A percentile compares a stretch with the other conserved stretches of the same genome.
Conservation (phyloP, 352 stramenopile species). For the Globisporangium nodosum region DNA sequence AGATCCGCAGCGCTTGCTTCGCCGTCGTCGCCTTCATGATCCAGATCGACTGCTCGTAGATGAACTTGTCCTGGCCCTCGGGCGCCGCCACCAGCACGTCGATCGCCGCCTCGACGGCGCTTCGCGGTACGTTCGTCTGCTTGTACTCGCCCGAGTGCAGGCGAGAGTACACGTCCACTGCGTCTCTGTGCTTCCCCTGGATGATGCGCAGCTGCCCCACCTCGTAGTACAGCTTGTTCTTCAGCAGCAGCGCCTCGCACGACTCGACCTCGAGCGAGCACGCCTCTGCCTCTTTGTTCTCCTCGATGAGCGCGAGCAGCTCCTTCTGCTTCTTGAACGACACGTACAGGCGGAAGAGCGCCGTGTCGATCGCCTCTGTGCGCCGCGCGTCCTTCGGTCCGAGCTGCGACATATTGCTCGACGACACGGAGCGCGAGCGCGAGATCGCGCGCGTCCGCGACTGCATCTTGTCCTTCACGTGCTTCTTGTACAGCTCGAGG, state of each 20-base stretch:
- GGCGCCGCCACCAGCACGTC: conserved; percentile 79
- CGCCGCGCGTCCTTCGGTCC: conserved; percentile 64
- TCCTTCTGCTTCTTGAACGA: conserved; percentile 80
- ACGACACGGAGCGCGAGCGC: conserved; percentile 32
- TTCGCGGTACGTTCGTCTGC: conserved; percentile 82
- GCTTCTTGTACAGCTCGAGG: conserved; percentile 75
- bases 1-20: conserved; percentile 79
- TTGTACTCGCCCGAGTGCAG: conserved; percentile 79
- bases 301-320: conserved; percentile 64
- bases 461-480: conserved; percentile 66
- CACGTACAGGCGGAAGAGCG: conserved; percentile 75
- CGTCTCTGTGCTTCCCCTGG: conserved; percentile 63
- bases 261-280: conserved; percentile 63
- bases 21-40: conserved; percentile 71
- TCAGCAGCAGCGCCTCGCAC: conserved; percentile 58
- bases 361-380: conserved; percentile 80
- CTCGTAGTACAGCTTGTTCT: conserved; percentile 81
- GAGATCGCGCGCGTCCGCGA: conserved; percentile 32
- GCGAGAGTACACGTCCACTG: conserved; percentile 78
- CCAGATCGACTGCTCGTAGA: conserved; percentile 86
- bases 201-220: conserved; percentile 59
- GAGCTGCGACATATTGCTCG: conserved; percentile 11
- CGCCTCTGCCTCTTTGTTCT: conserved; percentile 51
- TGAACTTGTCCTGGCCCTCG: conserved; percentile 75
- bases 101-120: conserved; percentile 85